Evolutionary conservation across 345 rosid species (phyloP), one percentile per base, ranked within the genome.

Genomic region (Litchi chinensis): DNA sequence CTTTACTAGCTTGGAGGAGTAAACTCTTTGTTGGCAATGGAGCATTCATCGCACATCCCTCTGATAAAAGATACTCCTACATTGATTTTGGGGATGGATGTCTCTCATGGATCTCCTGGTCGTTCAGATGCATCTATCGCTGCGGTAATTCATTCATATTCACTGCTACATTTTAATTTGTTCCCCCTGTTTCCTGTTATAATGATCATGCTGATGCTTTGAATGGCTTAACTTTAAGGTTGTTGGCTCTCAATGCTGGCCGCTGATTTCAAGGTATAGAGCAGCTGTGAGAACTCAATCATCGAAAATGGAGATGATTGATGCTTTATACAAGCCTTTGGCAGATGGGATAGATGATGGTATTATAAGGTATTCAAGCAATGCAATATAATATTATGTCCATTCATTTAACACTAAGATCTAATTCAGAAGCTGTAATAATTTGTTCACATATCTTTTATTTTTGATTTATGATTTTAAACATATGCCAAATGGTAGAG

Each of bases 81-180:
- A 41, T 81, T 96, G 85, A 96, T 96, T 81, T 83, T 96, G 86
- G 99, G 99, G 44, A 94, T 96, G 97, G 99, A 93, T 87, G 97
- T 96, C 74, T 94, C 98, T 74, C 99, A 93, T 81, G 97, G 98
- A 40, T 84, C 98, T 77, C 95, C 97, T 81, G 98, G 95, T 79
- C 88, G 74, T 81, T 85, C 94, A 41, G 88, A 91, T 86, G 72
- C 98, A 79, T 93, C 97, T 37, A 77, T 92, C 46, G 96, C 94
- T 56, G 98, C 98, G 77, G 98, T 93, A 90, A 78, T 54, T 79
- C 62, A 18, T 73, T 77, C 68, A 32, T 70, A 71, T 65, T n/a
- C 19, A 32, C 24, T 72, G 18, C 52, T 11, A 41, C 26, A 66
- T 18, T 40, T 39, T 46, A 56, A 46, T 11, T 11, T n/a, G 37